Base-by-base conservation (phyloP, 148 eudicot species). In the Rhododendron kiyosumense region DNA sequence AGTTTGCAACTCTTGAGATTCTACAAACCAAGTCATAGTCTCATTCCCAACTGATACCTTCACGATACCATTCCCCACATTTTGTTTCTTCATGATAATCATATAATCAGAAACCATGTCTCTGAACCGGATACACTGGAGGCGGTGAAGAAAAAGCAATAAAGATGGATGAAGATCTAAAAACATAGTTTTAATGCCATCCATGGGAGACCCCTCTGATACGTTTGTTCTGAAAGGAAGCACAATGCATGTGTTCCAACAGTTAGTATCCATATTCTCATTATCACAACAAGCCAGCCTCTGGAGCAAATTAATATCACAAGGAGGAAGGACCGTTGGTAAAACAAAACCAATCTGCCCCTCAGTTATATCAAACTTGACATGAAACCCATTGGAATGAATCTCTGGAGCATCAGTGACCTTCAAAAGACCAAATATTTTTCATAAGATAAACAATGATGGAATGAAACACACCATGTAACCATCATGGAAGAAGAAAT, bases 351-450 rank as follows among this genome's bases (percentile, higher is more conserved):
- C 99, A 87, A 97, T 97, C 90, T 95, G 95, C 88, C 96, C 99
- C 89, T 93, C 94, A 69, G 92, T 89, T 83, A 92, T 91, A 88
- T 97, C 98, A 91, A 97, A 97, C 91, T 97, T 97, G 63, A 97
- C 92, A 91, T 97, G 98, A 87, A 93, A 95, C 85, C 99, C 98
- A 85, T 97, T 97, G 85, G 98, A 97, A 87, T 97, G 99, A 83
- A 97, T 97, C 90, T 97, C 98, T 9, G 99, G 99, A 87, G 99
- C 98, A 95, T 97, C 98, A 76, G 98, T 94, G 73, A 97, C 94
- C 99, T 97, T 90, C 78, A 90, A 43, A 81, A 87, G 80, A 90
- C 22, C 87, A 86, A 46, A 84, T 4, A 9, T 83, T 84, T 30
- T 24, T 67, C 63, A 83, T 17, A 17, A 69, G 67, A 41, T 14